phyloP scores from a whole-genome alignment of 306 rosid genomes.

The Canavalia ensiformis region DNA sequence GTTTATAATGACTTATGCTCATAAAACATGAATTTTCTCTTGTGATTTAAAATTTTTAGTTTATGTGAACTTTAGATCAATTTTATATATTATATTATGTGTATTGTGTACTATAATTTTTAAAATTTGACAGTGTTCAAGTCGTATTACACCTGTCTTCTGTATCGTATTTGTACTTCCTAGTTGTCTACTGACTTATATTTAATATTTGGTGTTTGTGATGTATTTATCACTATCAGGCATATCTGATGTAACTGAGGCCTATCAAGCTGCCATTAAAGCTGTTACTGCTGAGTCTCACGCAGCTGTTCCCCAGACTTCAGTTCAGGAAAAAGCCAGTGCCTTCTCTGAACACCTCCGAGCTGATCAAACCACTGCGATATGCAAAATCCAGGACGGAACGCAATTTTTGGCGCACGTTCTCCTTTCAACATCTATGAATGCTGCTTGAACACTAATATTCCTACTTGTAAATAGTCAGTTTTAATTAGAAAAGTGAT shows the following conservation, averaged over 20 bases:
- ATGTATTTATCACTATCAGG: slow-evolving; percentile 58
- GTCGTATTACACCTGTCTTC: too few species aligned
- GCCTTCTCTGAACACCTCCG: slow-evolving; percentile 72
- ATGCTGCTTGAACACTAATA: slow-evolving; percentile 59
- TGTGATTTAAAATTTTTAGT: too few species aligned
- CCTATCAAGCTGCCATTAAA: slow-evolving; percentile 85
- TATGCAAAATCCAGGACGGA: slow-evolving; percentile 87
- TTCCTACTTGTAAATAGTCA: slow-evolving; percentile 48
- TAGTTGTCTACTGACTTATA: neutral
- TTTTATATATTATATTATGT: too few species aligned
- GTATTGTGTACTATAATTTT: too few species aligned
- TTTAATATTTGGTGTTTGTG: slow-evolving; percentile 23
- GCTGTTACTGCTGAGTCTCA: slow-evolving; percentile 69
- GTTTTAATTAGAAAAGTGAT: slow-evolving; percentile 31
- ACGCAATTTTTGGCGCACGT: slow-evolving; percentile 78
- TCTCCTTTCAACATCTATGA: slow-evolving; percentile 84
- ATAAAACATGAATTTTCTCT: too few species aligned
- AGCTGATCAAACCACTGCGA: slow-evolving; percentile 76
- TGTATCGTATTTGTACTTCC: too few species aligned
- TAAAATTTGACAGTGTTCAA: too few species aligned
- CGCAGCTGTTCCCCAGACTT: slow-evolving; percentile 59
- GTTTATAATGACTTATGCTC: too few species aligned
- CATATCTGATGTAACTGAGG: slow-evolving; percentile 87
- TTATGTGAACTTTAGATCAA: too few species aligned
- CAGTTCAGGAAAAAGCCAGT: slow-evolving; percentile 75